Evolutionary conservation across 371 early-diverging fungal species (phyloP).

Genomic region (Mucor racemosus): DNA sequence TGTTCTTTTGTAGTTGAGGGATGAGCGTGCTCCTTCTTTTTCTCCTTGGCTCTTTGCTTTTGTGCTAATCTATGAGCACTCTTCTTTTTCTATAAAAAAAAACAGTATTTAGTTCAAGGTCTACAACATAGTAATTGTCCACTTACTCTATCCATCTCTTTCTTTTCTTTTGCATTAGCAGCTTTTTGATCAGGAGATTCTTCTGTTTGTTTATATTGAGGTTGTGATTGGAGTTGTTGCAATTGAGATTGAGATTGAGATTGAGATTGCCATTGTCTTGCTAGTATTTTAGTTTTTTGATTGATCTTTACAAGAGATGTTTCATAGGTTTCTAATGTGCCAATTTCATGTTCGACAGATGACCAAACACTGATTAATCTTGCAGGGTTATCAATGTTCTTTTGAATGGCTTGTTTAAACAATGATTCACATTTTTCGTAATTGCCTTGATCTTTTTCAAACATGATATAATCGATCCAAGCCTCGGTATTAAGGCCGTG

Average conservation of each 20-base stretch:
- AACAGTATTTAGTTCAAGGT: not conserved
- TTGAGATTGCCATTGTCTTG: conserved; percentile 38
- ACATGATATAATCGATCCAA: conserved; percentile 48
- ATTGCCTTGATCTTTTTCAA: conserved; percentile 45
- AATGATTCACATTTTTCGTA: conserved; percentile 31
- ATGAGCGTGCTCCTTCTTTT: conserved; percentile 8
- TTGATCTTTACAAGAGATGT: conserved; percentile 34
- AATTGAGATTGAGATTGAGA: not conserved
- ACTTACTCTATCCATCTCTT: conserved; percentile 8
- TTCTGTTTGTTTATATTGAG: not conserved
- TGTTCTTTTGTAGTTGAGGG: not conserved
- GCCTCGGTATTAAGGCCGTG: conserved; percentile 44
- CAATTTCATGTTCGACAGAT: conserved; percentile 54
- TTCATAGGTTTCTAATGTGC: conserved; percentile 37
- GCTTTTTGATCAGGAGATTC: conserved; percentile 1
- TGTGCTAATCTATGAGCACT: conserved; percentile 31
- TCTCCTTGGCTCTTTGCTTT: conserved; percentile 22
- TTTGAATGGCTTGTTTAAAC: conserved; percentile 50
- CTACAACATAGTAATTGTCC: not conserved
- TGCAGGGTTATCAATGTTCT: conserved; percentile 54
- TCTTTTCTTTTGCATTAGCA: conserved; percentile 10
- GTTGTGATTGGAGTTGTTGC: not conserved
- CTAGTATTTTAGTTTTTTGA: conserved; percentile 27
- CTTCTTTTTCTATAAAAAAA: conserved; percentile 33
- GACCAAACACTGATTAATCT: conserved; percentile 56